Evolutionary conservation across 306 rosid species (phyloP).

Genomic region (peach (Prunus persica)): Prunus_persica_NCBIv2 NC_034015.1:20715501-20716000

Average conservation of each 20-base stretch:
- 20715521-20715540: constrained; percentile 68
- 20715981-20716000: constrained; percentile 1
- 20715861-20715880: constrained; percentile 26
- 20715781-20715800: constrained; percentile 17
- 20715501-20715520: constrained; percentile 64
- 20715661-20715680: constrained; percentile 35
- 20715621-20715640: constrained; percentile 31
- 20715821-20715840: constrained; percentile 26
- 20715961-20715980: constrained; percentile 4
- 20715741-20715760: constrained; percentile 7
- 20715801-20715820: constrained; percentile 4
- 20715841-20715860: constrained; percentile 23
- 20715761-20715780: constrained; percentile 33
- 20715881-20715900: neutral
- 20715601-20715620: constrained; percentile 43
- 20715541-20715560: constrained; percentile 59
- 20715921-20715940: neutral
- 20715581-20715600: constrained; percentile 55
- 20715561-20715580: constrained; percentile 49
- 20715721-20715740: too few species aligned
- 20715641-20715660: constrained; percentile 15
- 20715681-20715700: constrained; percentile 20
- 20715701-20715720: neutral
- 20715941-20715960: constrained; percentile 6
- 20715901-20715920: neutral